These are phyloP conservation scores for Ambrosiella xylebori DNA, from an alignment of 2,329 filamentous ascomycete species.

Conservation along the genomic window DNA sequence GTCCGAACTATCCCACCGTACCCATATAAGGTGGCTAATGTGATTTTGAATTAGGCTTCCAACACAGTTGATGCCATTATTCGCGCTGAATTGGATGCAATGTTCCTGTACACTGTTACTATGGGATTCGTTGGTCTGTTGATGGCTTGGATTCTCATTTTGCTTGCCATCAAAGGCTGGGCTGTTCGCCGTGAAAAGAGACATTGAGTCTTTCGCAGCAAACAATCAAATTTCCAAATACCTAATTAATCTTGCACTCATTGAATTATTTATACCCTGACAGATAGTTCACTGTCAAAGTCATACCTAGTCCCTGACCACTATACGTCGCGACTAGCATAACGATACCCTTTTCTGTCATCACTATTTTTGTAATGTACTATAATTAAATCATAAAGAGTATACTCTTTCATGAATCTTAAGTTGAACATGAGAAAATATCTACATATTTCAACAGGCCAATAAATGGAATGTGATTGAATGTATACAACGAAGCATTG, in stretches of 20 bases:
- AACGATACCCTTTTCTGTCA: slow-evolving; percentile 2
- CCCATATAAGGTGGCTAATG: neutral
- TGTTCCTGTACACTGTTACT: slow-evolving; percentile 82
- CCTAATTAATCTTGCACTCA: neutral
- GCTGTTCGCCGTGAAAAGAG: slow-evolving; percentile 36
- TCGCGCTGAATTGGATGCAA: slow-evolving; percentile 60
- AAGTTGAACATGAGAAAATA: too few relatives aligned
- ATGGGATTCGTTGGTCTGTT: slow-evolving; percentile 69
- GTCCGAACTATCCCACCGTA: neutral
- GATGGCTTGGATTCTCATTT: slow-evolving; percentile 68
- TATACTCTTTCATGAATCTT: too few relatives aligned
- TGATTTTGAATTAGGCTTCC: slow-evolving; percentile 36
- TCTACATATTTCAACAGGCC: too few relatives aligned
- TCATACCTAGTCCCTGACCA: too few relatives aligned
- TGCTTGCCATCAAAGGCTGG: slow-evolving; percentile 79
- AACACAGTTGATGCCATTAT: slow-evolving; percentile 68
- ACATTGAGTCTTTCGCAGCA: neutral
- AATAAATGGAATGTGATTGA: too few relatives aligned
- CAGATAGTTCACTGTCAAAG: too few relatives aligned
- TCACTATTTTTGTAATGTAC: neutral
- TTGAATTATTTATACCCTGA: too few relatives aligned
- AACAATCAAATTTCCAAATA: neutral
- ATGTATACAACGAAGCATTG: too few relatives aligned
- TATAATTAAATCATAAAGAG: neutral
- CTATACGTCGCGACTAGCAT: neutral